phyloP scores from a whole-genome alignment of 1,284 basidiomycete species.

The Meira miltonrushii region DNA sequence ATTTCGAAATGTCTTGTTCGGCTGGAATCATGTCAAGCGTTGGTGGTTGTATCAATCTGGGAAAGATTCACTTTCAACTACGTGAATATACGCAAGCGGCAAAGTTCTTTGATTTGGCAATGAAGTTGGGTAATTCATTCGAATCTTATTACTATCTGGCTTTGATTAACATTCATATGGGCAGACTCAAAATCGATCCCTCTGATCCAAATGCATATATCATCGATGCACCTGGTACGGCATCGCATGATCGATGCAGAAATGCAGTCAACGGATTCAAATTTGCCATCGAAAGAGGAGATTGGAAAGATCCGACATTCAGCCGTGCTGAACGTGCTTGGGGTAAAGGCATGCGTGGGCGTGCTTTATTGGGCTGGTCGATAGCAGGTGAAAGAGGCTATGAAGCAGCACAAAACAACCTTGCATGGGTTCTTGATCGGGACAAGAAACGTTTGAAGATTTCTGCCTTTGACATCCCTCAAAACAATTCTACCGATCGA shows the following conservation, averaged over 20 bases:
- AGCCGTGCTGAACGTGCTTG: constrained; percentile 46
- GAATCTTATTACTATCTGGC: constrained; percentile 36
- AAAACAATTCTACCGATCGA: constrained; percentile 59
- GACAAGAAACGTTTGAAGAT: constrained; percentile 24
- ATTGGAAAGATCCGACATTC: constrained; percentile 45
- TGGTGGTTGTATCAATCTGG: constrained; percentile 84
- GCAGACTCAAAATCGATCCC: background rate
- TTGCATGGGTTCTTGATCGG: constrained; percentile 86
- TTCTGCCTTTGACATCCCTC: constrained; percentile 59
- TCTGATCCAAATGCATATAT: background rate
- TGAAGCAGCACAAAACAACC: constrained; percentile 90
- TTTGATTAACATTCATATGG: constrained; percentile 21
- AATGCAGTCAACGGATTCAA: constrained; percentile 35
- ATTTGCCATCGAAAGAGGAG: constrained; percentile 35
- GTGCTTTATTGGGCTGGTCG: constrained; percentile 61
- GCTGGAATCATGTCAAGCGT: constrained; percentile 64
- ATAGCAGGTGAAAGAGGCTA: constrained; percentile 79
- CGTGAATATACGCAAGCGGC: constrained; percentile 37
- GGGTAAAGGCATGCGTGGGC: constrained; percentile 31
- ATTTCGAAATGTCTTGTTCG: constrained; percentile 75
- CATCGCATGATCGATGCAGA: constrained; percentile 22
- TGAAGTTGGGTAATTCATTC: constrained; percentile 24
- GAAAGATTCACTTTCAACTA: constrained; percentile 72
- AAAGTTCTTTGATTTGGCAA: constrained; percentile 27
- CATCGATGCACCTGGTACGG: constrained; percentile 7